These are phyloP conservation scores for Tilletiopsis washingtonensis DNA, from an alignment of 1,284 basidiomycete species.

Conservation along the genomic window DNA sequence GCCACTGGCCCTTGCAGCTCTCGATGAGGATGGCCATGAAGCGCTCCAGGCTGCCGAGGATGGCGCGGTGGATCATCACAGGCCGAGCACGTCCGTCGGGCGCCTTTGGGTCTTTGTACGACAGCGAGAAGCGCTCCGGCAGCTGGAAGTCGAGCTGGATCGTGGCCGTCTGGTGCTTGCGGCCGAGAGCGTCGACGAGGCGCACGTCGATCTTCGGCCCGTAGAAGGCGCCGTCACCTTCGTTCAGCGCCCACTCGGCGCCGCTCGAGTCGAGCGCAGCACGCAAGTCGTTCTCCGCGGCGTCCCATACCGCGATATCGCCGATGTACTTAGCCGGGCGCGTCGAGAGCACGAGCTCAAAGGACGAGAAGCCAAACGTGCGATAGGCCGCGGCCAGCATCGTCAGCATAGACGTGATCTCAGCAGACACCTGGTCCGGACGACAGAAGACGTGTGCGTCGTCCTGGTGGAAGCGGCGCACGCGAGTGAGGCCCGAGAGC, in stretches of 20 bases:
- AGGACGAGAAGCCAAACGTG: slow-evolving; percentile 37
- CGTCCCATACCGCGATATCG: slow-evolving; percentile 29
- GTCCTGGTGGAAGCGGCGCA: slow-evolving; percentile 42
- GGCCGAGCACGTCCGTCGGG: slow-evolving; percentile 12
- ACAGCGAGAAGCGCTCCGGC: slow-evolving; percentile 35
- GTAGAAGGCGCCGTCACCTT: slow-evolving; percentile 45
- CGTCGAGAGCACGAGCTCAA: slow-evolving; percentile 44
- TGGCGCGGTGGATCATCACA: slow-evolving; percentile 47
- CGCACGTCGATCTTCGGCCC: slow-evolving; percentile 47
- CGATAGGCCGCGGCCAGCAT: slow-evolving; percentile 43
- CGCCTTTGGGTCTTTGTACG: slow-evolving; percentile 19
- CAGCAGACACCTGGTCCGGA: slow-evolving; percentile 26
- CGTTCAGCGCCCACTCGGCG: slow-evolving; percentile 29
- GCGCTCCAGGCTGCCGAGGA: slow-evolving; percentile 43
- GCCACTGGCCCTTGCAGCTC: slow-evolving; percentile 39
- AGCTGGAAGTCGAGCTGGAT: slow-evolving; percentile 47
- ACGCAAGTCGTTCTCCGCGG: slow-evolving; percentile 28
- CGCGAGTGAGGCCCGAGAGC: slow-evolving; percentile 37
- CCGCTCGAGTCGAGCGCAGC: slow-evolving; percentile 28
- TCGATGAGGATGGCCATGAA: slow-evolving; percentile 46
- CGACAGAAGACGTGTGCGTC: slow-evolving; percentile 46
- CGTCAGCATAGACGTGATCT: slow-evolving; percentile 40
- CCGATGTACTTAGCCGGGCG: slow-evolving; percentile 37
- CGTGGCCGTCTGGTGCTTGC: slow-evolving; percentile 43
- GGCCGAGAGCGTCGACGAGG: slow-evolving; percentile 36